Base-by-base conservation (phyloP, 208 protist species). In the Tritrichomonas foetus region DNA sequence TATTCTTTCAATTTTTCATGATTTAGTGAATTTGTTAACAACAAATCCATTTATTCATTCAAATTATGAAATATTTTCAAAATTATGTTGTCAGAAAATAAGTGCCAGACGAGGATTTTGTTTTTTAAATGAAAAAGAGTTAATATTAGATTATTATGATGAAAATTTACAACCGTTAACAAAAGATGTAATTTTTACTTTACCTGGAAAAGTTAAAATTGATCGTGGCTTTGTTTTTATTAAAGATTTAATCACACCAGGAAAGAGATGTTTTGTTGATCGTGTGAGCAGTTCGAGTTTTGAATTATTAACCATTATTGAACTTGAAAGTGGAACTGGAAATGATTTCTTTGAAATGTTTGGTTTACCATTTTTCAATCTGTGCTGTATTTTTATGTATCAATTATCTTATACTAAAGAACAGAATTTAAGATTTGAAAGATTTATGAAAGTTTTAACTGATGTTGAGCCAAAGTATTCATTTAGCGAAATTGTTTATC, bases 351-450 rank as follows among this genome's bases (percentile, higher is more conserved):
- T 82, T 82, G 74, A 36, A 82, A 82, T 14, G 47, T 50, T 50
- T 53, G 74, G 74, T 36, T 82, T 82, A 11, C 41, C 74, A 1
- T 50, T 47, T n/a, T 47, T 82, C 41, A 47, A 36, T 82, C 3
- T 50, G n/a, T 82, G 74, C 41, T 82, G 74, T 53, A 3, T 82
- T n/a, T 82, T 82, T 41, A 50, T 36, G 11, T 82, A 82, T 82
- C 74, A 82, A 50, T 82, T 82, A 82, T 47, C 74, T 82, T 20
- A n/a, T 50, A n/a, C 41, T 2, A 82, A 82, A 82, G 74, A 82
- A 50, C 27, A n/a, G 74, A 20, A 50, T 5, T 36, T 47, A 82
- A 33, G 50, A 50, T 82, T 47, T 20, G 33, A 47, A 47, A 1
- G 74, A 22, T 25, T 36, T 8, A 82, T 25, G 20, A 36, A 82